Percentiles rank a stretch among this genome's conserved stretches.
Conservation (phyloP, 2,329 filamentous ascomycete genomes). For the Xylaria multiplex region DNA sequence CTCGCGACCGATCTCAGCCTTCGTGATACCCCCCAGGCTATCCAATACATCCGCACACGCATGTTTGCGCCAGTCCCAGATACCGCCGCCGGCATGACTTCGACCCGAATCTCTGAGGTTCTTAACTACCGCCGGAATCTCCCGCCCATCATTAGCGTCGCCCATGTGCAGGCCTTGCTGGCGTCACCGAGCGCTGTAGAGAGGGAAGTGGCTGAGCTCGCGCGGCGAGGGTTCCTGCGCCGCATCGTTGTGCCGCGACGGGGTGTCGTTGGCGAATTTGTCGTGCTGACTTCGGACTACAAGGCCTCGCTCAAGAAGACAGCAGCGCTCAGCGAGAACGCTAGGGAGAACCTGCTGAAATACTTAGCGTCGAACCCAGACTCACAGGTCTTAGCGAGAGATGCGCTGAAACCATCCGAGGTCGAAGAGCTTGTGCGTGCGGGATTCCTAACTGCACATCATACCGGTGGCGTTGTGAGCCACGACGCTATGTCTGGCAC, state of each 20-base stretch:
- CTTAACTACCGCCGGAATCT: slow-evolving; percentile 68
- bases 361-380: slow-evolving; percentile 64
- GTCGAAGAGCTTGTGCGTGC: slow-evolving; percentile 66
- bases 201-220: slow-evolving; percentile 71
- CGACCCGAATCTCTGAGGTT: slow-evolving; percentile 69
- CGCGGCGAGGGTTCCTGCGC: slow-evolving; percentile 65
- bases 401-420: slow-evolving; percentile 39
- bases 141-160: slow-evolving; percentile 72
- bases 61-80: slow-evolving; percentile 74
- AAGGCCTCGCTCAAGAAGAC: slow-evolving; percentile 57
- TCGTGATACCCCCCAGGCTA: slow-evolving; percentile 71
- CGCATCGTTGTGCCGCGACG: slow-evolving; percentile 71
- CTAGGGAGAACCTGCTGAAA: slow-evolving; percentile 62
- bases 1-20: slow-evolving; percentile 66
- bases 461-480: slow-evolving; percentile 50
- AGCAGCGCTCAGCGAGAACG: slow-evolving; percentile 51
- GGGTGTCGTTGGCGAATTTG: slow-evolving; percentile 70
- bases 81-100: slow-evolving; percentile 68
- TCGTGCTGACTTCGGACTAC: slow-evolving; percentile 69
- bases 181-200: slow-evolving; percentile 71
- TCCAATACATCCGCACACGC: slow-evolving; percentile 66
- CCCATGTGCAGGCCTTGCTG: slow-evolving; percentile 73
- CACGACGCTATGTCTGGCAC: slow-evolving; percentile 48
- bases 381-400: slow-evolving; percentile 53
- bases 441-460: slow-evolving; percentile 71